A percentile compares a stretch with the other conserved stretches of the same genome.
phyloP scores from a whole-genome alignment of 768 basidiomycete species.

The Pholiota molesta region DNA sequence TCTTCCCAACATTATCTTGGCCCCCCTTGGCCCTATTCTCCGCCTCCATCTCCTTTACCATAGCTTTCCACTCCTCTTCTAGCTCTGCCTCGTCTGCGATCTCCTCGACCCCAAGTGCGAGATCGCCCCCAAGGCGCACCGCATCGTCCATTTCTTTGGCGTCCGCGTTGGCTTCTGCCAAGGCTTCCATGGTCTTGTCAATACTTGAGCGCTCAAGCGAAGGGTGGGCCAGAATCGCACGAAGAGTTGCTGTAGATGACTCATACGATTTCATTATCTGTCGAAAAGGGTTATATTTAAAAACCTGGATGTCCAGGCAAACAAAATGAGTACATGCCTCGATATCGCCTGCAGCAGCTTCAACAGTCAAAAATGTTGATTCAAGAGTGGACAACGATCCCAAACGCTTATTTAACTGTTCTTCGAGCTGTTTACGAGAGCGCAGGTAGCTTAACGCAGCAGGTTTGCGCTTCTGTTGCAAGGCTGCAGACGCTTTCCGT shows the following conservation, averaged over 20 bases:
- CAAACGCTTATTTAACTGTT: conserved; percentile 73
- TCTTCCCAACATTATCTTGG: conserved; percentile 9
- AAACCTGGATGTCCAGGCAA: not conserved
- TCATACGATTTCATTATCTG: conserved; percentile 89
- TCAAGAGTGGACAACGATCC: conserved; percentile 75
- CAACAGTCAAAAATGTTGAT: conserved; percentile 77
- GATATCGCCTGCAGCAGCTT: conserved; percentile 87
- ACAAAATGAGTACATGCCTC: conserved; percentile 55
- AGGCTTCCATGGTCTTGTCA: conserved; percentile 85
- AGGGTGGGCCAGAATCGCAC: conserved; percentile 77
- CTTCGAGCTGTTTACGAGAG: conserved; percentile 80
- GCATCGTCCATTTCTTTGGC: conserved; percentile 83
- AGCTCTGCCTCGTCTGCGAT: conserved; percentile 52
- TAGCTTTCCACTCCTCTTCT: conserved; percentile 63
- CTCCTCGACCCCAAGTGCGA: conserved; percentile 55
- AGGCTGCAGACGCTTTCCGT: conserved; percentile 61
- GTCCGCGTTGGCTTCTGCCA: conserved; percentile 82
- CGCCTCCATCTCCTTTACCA: conserved; percentile 43
- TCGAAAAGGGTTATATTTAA: not conserved
- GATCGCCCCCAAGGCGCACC: conserved; percentile 67
- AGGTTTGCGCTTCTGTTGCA: conserved; percentile 71
- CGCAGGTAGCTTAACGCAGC: conserved; percentile 79
- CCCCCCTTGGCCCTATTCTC: conserved; percentile 12
- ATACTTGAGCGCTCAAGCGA: conserved; percentile 77
- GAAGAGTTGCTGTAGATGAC: conserved; percentile 78